These are phyloP conservation scores for Lentinula lateritia DNA, from an alignment of 768 basidiomycete genomes.

Conservation along the genomic window DNA sequence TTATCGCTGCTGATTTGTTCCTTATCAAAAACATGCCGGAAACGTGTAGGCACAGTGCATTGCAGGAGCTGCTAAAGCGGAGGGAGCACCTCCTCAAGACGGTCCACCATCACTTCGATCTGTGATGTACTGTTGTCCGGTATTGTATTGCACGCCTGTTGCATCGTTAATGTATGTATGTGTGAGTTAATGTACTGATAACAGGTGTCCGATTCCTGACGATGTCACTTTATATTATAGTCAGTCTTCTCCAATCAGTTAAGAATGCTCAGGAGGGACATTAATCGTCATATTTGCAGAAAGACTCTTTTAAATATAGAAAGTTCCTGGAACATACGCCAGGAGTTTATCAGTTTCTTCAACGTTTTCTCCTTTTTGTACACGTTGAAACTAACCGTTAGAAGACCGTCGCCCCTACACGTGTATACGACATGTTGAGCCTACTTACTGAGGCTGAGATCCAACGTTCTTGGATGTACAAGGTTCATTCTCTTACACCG, in stretches of 20 bases:
- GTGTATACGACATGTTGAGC: slow-evolving; percentile 5
- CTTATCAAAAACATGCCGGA: slow-evolving; percentile 25
- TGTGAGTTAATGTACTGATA: neutral
- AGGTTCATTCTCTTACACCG: neutral
- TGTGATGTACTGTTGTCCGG: slow-evolving; percentile 11
- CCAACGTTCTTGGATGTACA: neutral
- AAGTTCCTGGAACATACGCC: neutral
- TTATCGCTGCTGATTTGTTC: slow-evolving; percentile 24
- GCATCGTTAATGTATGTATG: neutral
- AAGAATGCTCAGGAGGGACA: neutral
- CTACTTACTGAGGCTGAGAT: neutral
- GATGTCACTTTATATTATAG: neutral
- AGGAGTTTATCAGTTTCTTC: neutral
- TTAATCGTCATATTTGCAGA: neutral
- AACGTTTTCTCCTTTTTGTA: neutral
- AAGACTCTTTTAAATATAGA: neutral
- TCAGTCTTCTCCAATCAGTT: neutral
- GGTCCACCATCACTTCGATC: slow-evolving; percentile 34
- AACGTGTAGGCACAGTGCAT: slow-evolving; percentile 28
- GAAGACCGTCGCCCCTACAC: slow-evolving; percentile 1
- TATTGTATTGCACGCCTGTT: neutral
- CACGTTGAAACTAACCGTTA: slow-evolving; percentile 4
- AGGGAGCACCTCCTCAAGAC: slow-evolving; percentile 25
- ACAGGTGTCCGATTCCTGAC: neutral
- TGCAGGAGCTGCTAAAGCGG: slow-evolving; percentile 25